Evolutionary conservation across 352 stramenopile species (phyloP).

Genomic region (Phytophthora agathidicida): DNA sequence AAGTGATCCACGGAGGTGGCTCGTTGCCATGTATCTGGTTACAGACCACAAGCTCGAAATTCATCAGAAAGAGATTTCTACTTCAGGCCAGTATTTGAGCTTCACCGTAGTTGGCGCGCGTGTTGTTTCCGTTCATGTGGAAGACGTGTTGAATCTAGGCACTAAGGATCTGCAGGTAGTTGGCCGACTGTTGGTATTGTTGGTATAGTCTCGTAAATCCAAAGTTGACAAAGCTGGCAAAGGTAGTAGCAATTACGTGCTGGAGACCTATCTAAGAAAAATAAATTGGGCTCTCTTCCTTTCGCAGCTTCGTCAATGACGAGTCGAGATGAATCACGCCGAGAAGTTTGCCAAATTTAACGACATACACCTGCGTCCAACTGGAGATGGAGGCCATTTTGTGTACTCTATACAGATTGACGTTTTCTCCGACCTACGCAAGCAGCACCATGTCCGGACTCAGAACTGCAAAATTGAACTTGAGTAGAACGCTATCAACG

Average conservation of each 20-base stretch:
- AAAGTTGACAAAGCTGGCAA: too few relatives aligned
- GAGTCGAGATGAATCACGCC: conserved; percentile 74
- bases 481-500: neutral
- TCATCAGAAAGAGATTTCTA: neutral
- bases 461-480: neutral
- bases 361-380: conserved; percentile 86
- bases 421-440: conserved; percentile 59
- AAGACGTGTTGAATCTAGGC: too few relatives aligned
- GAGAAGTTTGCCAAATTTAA: conserved; percentile 69
- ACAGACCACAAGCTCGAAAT: neutral
- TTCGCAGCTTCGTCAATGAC: conserved; percentile 56
- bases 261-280: too few relatives aligned
- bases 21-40: conserved; percentile 78
- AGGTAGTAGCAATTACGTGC: too few relatives aligned
- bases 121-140: conserved; percentile 10
- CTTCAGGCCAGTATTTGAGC: neutral
- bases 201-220: too few relatives aligned
- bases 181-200: conserved; percentile 11
- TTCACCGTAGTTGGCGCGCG: conserved; percentile 28
- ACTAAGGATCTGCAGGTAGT: too few relatives aligned
- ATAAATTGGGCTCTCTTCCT: conserved; percentile 53
- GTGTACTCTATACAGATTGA: conserved; percentile 77
- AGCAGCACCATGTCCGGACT: too few relatives aligned
- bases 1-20: conserved; percentile 75
- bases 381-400: conserved; percentile 82